Percentiles rank a stretch among this genome's conserved stretches.
Evolutionary conservation across 192 early-diverging fungal species (phyloP).

Genomic region (Coemansia brasiliensis): DNA sequence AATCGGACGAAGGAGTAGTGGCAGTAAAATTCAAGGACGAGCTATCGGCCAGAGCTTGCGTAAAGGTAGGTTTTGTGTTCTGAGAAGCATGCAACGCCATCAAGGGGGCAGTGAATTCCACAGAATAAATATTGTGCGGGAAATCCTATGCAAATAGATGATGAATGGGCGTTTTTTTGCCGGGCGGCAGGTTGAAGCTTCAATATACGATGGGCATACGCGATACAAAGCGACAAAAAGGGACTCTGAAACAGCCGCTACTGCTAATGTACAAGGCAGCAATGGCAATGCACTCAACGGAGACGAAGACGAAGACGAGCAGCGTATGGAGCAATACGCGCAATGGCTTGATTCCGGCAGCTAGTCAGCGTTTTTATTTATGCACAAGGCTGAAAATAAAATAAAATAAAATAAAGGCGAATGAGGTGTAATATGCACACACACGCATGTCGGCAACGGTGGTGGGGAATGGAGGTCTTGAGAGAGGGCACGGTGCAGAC

Average conservation of each 20-base stretch:
- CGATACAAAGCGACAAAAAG: conserved; percentile 60
- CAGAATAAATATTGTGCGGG: background rate
- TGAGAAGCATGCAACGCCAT: background rate
- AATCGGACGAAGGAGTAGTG: conserved; percentile 78
- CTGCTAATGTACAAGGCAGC: background rate
- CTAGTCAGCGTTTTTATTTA: conserved; percentile 1
- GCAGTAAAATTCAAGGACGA: conserved; percentile 86
- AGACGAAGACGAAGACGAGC: conserved; percentile 62
- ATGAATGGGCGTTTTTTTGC: conserved; percentile 94
- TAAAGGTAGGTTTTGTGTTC: conserved; percentile 62
- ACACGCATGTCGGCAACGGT: too few relatives aligned
- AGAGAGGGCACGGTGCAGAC: too few relatives aligned
- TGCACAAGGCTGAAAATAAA: conserved; percentile 1
- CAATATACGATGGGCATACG: conserved; percentile 79
- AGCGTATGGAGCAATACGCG: conserved; percentile 82
- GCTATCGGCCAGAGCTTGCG: conserved; percentile 75
- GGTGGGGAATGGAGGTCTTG: too few relatives aligned
- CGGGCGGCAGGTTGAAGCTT: conserved; percentile 74
- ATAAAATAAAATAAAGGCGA: too few relatives aligned
- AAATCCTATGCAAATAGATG: conserved; percentile 49
- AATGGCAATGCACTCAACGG: conserved; percentile 1
- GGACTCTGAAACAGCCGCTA: background rate
- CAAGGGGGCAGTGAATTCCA: background rate
- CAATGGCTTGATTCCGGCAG: conserved; percentile 78
- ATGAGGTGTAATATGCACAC: too few relatives aligned